Evolutionary conservation across 768 basidiomycete genomes (phyloP).

Genomic region (Leccinum fibrillosum): DNA sequence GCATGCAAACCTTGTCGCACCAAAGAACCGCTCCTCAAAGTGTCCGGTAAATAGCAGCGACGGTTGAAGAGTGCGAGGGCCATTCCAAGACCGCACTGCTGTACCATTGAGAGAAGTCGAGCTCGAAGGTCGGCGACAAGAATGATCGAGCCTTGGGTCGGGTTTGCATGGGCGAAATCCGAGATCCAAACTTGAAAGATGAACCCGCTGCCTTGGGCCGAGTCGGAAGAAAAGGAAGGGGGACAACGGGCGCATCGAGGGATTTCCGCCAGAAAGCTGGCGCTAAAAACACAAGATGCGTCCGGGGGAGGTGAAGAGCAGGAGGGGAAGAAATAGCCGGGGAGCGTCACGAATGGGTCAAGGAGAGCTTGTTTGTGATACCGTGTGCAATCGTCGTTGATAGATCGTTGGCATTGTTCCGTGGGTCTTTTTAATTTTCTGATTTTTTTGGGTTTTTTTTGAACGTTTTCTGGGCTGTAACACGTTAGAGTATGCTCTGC

Average conservation of each 20-base stretch:
- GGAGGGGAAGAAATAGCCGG: background rate
- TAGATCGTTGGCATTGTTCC: background rate
- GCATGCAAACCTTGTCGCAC: background rate
- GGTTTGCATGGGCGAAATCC: background rate
- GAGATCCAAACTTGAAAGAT: background rate
- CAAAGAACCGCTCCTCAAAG: background rate
- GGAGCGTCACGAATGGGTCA: background rate
- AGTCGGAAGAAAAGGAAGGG: background rate
- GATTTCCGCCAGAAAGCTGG: constrained; percentile 7
- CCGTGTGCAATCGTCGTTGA: background rate
- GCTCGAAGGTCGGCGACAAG: background rate
- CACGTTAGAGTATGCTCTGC: background rate
- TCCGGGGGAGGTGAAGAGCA: background rate
- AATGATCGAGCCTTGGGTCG: background rate
- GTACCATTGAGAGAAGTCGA: background rate
- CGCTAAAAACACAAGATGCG: constrained; percentile 1
- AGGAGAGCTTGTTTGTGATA: background rate
- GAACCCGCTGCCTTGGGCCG: background rate
- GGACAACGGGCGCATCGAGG: constrained; percentile 5
- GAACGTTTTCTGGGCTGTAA: background rate
- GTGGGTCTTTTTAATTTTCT: background rate
- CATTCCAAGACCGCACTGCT: background rate
- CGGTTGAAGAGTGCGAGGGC: background rate
- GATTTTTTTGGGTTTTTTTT: background rate
- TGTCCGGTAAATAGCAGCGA: background rate